Conservation (phyloP, 1,139 yeast genomes). For the Suzukiozyma palmioleophila region DNA sequence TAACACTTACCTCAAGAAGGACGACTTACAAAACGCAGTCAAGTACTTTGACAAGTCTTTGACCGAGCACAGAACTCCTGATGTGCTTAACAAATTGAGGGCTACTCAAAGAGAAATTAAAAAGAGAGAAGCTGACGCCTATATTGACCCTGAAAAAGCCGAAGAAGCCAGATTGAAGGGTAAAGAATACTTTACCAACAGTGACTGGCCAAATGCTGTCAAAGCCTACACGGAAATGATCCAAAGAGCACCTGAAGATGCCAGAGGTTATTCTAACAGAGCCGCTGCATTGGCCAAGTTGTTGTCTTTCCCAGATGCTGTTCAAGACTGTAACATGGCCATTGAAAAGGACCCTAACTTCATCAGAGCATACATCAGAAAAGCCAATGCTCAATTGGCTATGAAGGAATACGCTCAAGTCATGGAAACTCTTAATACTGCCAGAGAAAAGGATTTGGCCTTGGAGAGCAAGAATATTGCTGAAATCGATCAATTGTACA, state of each 20-base stretch:
- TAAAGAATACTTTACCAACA: slow-evolving; percentile 80
- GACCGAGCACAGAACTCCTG: slow-evolving; percentile 97
- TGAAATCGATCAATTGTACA: slow-evolving; percentile 81
- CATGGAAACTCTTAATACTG: slow-evolving; percentile 75
- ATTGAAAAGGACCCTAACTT: slow-evolving; percentile 83
- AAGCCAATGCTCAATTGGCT: slow-evolving; percentile 91
- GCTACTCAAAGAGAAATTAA: slow-evolving; percentile 83
- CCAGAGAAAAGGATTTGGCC: slow-evolving; percentile 70
- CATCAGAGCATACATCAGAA: slow-evolving; percentile 93
- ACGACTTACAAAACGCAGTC: slow-evolving; percentile 68
- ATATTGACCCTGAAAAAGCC: slow-evolving; percentile 86
- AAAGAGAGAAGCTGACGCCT: slow-evolving; percentile 68
- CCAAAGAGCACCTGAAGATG: slow-evolving; percentile 93
- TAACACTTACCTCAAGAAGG: slow-evolving; percentile 70
- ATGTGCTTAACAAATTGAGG: slow-evolving; percentile 83
- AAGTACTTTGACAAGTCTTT: slow-evolving; percentile 83
- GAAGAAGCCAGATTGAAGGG: slow-evolving; percentile 95
- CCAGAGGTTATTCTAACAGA: slow-evolving; percentile 95
- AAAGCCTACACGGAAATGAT: slow-evolving; percentile 93
- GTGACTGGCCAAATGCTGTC: slow-evolving; percentile 97
- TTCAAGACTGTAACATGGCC: slow-evolving; percentile 87
- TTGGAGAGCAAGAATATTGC: slow-evolving; percentile 53
- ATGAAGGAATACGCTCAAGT: slow-evolving; percentile 84
- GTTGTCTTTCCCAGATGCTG: slow-evolving; percentile 96
- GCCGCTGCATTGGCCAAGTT: slow-evolving; percentile 95